Conservation (phyloP, 129 eudicot genomes). For the Rutidosis leptorrhynchoides region DNA sequence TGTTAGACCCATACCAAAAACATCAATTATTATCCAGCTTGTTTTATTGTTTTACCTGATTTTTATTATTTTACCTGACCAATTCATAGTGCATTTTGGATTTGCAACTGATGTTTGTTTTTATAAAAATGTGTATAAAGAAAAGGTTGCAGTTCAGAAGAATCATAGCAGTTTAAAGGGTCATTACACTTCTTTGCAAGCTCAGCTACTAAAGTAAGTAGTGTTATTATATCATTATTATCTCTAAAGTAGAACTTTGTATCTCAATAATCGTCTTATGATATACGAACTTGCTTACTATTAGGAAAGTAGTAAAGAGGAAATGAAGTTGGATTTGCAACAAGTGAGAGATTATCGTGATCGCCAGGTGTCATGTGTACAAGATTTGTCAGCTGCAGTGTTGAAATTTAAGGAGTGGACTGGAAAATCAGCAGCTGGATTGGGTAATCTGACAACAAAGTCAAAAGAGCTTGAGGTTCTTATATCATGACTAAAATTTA, state of each 20-base stretch:
- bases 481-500: slow-evolving; percentile 5
- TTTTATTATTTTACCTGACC: too few species aligned
- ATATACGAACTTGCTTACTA: not conserved
- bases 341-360: slow-evolving; percentile 86
- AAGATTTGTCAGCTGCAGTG: slow-evolving; percentile 49
- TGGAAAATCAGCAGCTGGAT: too few species aligned
- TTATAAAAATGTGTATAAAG: slow-evolving; percentile 70
- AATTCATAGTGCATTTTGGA: too few species aligned
- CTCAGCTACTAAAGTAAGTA: slow-evolving; percentile 60
- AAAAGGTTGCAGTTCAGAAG: slow-evolving; percentile 68
- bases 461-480: slow-evolving; percentile 75
- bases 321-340: slow-evolving; percentile 54
- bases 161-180: slow-evolving; percentile 72
- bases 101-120: too few species aligned
- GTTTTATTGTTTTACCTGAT: too few species aligned
- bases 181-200: slow-evolving; percentile 65
- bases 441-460: slow-evolving; percentile 51
- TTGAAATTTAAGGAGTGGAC: slow-evolving; percentile 49
- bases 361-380: slow-evolving; percentile 45
- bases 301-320: slow-evolving; percentile 68
- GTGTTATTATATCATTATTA: not conserved
- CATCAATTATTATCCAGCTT: too few species aligned
- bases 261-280: slow-evolving; percentile 2
- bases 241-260: not conserved
- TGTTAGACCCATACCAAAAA: too few species aligned